Evolutionary conservation across 805 yeast species (phyloP), one percentile per base, ranked within the genome.

Genomic region (Candida palmyrensis): DNA sequence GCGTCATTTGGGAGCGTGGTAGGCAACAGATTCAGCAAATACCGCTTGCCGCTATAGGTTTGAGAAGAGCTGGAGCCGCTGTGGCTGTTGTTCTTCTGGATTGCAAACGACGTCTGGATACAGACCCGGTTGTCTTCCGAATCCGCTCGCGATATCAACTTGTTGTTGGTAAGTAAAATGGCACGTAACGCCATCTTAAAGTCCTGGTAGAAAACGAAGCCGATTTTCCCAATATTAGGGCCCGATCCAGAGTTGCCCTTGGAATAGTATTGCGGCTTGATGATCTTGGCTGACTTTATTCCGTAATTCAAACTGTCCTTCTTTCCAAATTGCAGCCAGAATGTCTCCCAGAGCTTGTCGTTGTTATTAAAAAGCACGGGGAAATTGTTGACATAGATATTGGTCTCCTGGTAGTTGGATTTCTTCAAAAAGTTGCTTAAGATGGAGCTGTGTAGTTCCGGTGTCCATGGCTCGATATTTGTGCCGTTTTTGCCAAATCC

Each of bases 321-420:
- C 6, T 31, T 27, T 8, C 69, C 69, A 49, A 62, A 64, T 37
- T 59, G 66, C 21, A 37, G 30, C 69, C 71, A 64, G 43, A 64
- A 64, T 18, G 33, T 19, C 25, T 48, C 56, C 71, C 71, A 64
- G 18, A 53, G 39, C 18, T 45, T 53, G 42, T 73, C 78, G 14
- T 70, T 62, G 51, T 83, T 87, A 32, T 61, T 65, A 51, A 79
- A 73, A 3, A 62, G 42, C 9, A 66, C 43, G 5, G 84, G 81
- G 25, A 84, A 56, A 48, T 77, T 76, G 39, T 77, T 81, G 22
- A 84, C 77, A 49, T 83, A 84, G 28, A 84, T 64, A 53, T 84
- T 84, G 4, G 87, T 76, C 44, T 81, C 87, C 50, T 79, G 87
- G 43, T 56, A 64, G 39, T 63, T 61, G 20, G 49, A 40, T 23